Evolutionary conservation across 768 basidiomycete species (phyloP), one percentile per base, ranked within the genome.

Genomic region (Suillus bovinus): DNA sequence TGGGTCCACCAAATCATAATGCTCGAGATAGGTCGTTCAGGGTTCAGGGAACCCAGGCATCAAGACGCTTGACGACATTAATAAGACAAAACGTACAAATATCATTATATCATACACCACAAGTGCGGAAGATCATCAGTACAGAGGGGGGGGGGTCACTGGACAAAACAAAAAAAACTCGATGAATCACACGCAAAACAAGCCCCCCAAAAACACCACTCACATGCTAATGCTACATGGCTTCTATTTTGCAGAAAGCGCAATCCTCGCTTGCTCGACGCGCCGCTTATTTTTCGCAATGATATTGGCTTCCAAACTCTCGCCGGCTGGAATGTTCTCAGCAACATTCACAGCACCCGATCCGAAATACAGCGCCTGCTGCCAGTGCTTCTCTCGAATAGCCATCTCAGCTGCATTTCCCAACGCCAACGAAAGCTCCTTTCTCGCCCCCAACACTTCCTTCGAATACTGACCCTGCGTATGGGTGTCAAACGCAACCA

Each of bases 331-430:
- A 10, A 72, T 62, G 38, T 59, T 58, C 41, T 71, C 62, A 20
- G 59, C 73, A 42, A 62, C 63, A 13, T 61, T 63, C 24, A 71
- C 66, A 6, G 73, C 67, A 9, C 67, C 69, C 3, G 63, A 61
- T 22, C 71, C 76, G 38, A 69, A 74, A 24, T 60, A 64, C 41
- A 74, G 59, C n/a, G 73, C 72, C 34, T 63, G 61, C 11, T 67
- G 62, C 56, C 69, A 70, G 13, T 66, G 57, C 22, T 60, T 53
- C 42, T 61, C 47, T 2, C 68, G 63, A n/a, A 72, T 60, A 3
- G 76, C 71, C 77, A 77, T 77, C 67, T 77, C 75, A 6, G 77
- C 73, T 17, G 74, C 75, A 59, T 77, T 76, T 0, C 73, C 73
- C 22, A 77, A 58, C 38, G 71, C 75, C 17, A 74, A 65, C 0